Evolutionary conservation across 495 filamentous ascomycete genomes (phyloP).

Genomic region (Aspergillus diversus): DNA sequence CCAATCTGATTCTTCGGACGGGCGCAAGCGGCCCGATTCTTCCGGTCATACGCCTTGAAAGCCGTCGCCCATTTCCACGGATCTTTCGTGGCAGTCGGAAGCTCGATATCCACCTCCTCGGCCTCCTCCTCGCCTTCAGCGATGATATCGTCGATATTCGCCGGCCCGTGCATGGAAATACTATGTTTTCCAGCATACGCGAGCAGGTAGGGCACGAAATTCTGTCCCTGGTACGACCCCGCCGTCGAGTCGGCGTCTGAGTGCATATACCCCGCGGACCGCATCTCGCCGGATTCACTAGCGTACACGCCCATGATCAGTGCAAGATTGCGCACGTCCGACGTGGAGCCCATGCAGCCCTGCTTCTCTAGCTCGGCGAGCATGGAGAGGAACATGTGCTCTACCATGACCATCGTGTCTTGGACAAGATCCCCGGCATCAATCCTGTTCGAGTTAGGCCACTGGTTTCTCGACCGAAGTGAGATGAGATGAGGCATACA

Average conservation of each 20-base stretch:
- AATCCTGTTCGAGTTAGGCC: conserved; percentile 16
- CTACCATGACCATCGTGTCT: conserved; percentile 23
- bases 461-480: neutral
- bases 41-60: conserved; percentile 16
- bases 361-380: conserved; percentile 33
- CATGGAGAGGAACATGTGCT: conserved; percentile 36
- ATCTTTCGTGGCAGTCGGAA: conserved; percentile 24
- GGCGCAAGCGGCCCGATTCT: neutral
- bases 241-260: neutral
- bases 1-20: conserved; percentile 18
- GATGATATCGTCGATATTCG: conserved; percentile 14
- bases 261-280: neutral
- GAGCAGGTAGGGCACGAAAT: conserved; percentile 19
- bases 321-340: conserved; percentile 39
- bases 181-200: conserved; percentile 28
- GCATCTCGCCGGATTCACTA: neutral
- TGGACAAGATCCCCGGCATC: conserved; percentile 24
- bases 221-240: conserved; percentile 13
- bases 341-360: conserved; percentile 30
- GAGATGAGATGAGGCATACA: conserved; percentile 13
- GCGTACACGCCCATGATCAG: conserved; percentile 33
- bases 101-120: conserved; percentile 19
- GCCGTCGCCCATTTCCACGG: conserved; percentile 27
- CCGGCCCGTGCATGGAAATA: conserved; percentile 23
- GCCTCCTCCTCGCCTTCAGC: conserved; percentile 16